Evolutionary conservation across 176 grass and related monocot species (phyloP).

Genomic region (Miscanthus lutarioriparius): DNA sequence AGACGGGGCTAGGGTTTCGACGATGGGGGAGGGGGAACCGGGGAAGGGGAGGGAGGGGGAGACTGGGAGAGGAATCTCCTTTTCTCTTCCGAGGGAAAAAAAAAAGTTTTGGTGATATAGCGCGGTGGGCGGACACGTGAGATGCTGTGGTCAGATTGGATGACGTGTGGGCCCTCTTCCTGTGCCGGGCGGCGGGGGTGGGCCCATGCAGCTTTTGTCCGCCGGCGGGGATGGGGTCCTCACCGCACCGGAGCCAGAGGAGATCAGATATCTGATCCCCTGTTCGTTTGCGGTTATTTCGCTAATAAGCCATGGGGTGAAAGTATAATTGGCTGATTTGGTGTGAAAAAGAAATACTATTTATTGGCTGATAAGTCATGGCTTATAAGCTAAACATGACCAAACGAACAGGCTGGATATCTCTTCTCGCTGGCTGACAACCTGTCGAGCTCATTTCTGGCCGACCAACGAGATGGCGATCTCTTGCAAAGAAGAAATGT

Average conservation of each 20-base stretch:
- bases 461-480: not conserved
- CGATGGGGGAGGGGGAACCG: not conserved
- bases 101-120: not conserved
- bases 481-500: not conserved
- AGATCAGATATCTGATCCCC: too few relatives aligned
- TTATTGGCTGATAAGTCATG: too few relatives aligned
- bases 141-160: not conserved
- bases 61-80: conserved; percentile 4
- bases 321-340: too few relatives aligned
- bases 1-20: conserved; percentile 46
- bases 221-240: not conserved
- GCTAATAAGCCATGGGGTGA: too few relatives aligned
- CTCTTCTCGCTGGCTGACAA: not conserved
- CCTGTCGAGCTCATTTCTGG: too few relatives aligned
- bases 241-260: not conserved
- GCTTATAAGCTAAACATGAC: too few relatives aligned
- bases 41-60: too few relatives aligned
- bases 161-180: not conserved
- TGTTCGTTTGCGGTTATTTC: too few relatives aligned
- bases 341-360: too few relatives aligned
- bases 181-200: too few relatives aligned
- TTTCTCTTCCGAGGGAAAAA: not conserved
- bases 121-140: not conserved
- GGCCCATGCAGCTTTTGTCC: not conserved
- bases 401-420: too few relatives aligned